Conservation (phyloP, 495 filamentous ascomycete species). For the Podospora australis region DNA sequence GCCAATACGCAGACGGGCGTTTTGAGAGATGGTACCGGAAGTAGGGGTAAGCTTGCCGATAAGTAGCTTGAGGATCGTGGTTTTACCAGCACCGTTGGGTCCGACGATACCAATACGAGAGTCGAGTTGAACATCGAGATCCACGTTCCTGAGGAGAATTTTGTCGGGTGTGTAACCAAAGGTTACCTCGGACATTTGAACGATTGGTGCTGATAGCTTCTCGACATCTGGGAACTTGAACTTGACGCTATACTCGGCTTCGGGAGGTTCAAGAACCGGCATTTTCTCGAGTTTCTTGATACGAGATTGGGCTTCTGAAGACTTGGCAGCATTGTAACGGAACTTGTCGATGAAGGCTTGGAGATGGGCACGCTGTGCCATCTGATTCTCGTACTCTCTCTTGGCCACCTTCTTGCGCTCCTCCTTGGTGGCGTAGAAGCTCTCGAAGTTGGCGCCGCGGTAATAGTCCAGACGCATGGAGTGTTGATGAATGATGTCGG, state of each 20-base stretch:
- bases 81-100: slow-evolving; percentile 98
- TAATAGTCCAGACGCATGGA: slow-evolving; percentile 97
- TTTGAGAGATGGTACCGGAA: slow-evolving; percentile 73
- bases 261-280: slow-evolving; percentile 83
- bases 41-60: slow-evolving; percentile 78
- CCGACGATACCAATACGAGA: slow-evolving; percentile 98
- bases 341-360: slow-evolving; percentile 98
- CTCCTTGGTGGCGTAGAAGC: slow-evolving; percentile 96
- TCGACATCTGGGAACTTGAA: slow-evolving; percentile 98
- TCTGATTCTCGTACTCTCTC: slow-evolving; percentile 98
- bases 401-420: slow-evolving; percentile 94
- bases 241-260: slow-evolving; percentile 91
- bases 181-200: slow-evolving; percentile 88
- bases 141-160: slow-evolving; percentile 74
- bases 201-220: slow-evolving; percentile 93
- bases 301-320: slow-evolving; percentile 92
- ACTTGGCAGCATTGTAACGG: slow-evolving; percentile 98
- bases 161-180: slow-evolving; percentile 86
- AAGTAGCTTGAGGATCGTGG: slow-evolving; percentile 88
- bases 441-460: slow-evolving; percentile 94
- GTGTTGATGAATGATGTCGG: slow-evolving; percentile 98
- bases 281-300: slow-evolving; percentile 99
- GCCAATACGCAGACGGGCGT: slow-evolving; percentile 81
- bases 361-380: slow-evolving; percentile 85
- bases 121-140: slow-evolving; percentile 95